Base-by-base conservation (phyloP, 495 filamentous ascomycete species). In the Collariella sp. region DNA sequence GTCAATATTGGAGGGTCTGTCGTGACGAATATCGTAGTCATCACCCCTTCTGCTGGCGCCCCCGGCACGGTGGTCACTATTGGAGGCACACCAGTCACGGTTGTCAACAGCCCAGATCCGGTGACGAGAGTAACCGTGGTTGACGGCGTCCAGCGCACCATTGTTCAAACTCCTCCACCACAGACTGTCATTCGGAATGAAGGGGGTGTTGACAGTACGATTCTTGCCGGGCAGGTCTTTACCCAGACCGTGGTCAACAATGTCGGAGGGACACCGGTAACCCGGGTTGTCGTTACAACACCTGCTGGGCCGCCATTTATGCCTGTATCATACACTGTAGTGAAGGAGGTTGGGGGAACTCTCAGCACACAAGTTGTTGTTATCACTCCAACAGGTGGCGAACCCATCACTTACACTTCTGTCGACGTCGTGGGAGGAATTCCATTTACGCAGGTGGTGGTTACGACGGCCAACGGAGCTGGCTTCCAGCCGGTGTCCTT, bases 11-110 rank as follows among this genome's bases (percentile, higher is more conserved):
- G 56, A 7, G 63, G 59, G 5, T 24, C 46, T 9, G 54, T 26
- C 4, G 61, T 64, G 7, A 66, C 61, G 16, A 55, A 59, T 12
- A 7, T 56, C 10, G 46, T 66, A 23, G 61, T 66, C 13, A 51
- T 66, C 35, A 66, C 63, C 3, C 63, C 63, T 5, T 43, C 56
- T 2, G 40, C 50, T 2, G 56, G 34, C 3, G 45, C 45, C 1
- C 22, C 53, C 1, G 40, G 52, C 3, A 24, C 39, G 39, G 29
- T 54, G 33, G 59, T 60, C 19, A 55, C 59, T 2, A 50, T 62
- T 19, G 60, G 57, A 4, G 62, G 59, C 19, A 45, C 49, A 1
- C 59, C 50, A 5, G 59, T 60, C 31, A 62, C 59, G 0, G 35
- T 62, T 4, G 54, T 65, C 46, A 53, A 58, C 19, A 50, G 20